Evolutionary conservation across 2,329 filamentous ascomycete genomes (phyloP), one percentile per base, ranked within the genome.

Genomic region (Scolecobasidium constrictum): DNA sequence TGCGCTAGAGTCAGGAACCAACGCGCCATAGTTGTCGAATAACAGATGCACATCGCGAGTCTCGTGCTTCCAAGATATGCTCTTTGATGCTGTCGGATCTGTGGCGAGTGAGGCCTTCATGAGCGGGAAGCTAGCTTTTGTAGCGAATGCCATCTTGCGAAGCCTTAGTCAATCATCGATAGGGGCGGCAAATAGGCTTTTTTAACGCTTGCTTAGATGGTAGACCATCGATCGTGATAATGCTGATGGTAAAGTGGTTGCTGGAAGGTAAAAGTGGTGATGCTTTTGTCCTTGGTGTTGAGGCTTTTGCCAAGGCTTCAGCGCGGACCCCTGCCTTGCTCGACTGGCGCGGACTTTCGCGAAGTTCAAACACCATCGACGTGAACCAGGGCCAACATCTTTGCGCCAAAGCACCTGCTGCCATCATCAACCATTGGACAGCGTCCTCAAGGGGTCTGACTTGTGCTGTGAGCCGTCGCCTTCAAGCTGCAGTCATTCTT

Each of bases 71-170:
- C 50, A 45, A 11, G 43, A 43, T 21, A 43, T 35, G 12, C 20
- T 36, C 4, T 43, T 50, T 19, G 50, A 50, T 19, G 54, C 50
- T 38, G 57, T 58, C 17, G 50, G 54, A 42, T 62, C 60, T 22
- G 36, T 41, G 6, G 45, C 37, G 6, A 36, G n/a, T 3, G 56
- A 59, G 44, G 49, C 57, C 42, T 57, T 59, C 23, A 50, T 21
- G n/a, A 57, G 39, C 21, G 48, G 46, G n/a, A 58, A 46, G 46
- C 20, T 31, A 17, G 28, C 26, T 31, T n/a, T n/a, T n/a, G n/a
- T n/a, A n/a, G n/a, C n/a, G n/a, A n/a, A n/a, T n/a, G n/a, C n/a
- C n/a, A n/a, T n/a, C n/a, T n/a, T n/a, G n/a, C n/a, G n/a, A n/a
- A n/a, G n/a, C n/a, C n/a, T n/a, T n/a, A n/a, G n/a, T n/a, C n/a